These are phyloP conservation scores for Skeletonema marinoi DNA, from an alignment of 108 stramenopile species.

Conservation along the genomic window DNA sequence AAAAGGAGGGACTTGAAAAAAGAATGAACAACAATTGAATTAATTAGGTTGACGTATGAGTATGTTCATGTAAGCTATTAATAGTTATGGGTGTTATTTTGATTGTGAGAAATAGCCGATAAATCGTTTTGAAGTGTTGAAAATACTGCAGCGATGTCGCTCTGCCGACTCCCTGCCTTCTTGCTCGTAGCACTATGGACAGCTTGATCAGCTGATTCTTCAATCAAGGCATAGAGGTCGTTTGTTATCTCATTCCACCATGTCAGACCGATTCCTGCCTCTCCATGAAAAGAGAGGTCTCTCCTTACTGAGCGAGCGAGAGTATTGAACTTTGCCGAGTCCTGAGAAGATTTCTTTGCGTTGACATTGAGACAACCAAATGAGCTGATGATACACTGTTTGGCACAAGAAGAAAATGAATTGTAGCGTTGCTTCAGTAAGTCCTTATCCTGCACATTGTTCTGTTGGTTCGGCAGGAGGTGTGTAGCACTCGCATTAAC, in stretches of 20 bases:
- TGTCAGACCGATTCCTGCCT: conserved; percentile 13
- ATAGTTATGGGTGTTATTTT: background rate
- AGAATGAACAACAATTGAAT: conserved; percentile 27
- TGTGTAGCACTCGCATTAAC: conserved; percentile 26
- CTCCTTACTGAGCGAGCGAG: conserved; percentile 29
- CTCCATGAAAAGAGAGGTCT: conserved; percentile 19
- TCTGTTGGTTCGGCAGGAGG: background rate
- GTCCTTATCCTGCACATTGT: background rate
- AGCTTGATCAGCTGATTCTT: background rate
- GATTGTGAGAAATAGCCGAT: background rate
- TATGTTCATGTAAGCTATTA: background rate
- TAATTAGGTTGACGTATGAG: background rate
- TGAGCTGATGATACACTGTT: conserved; percentile 29
- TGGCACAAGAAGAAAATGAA: conserved; percentile 28
- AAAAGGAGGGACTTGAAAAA: conserved; percentile 59
- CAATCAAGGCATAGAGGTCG: conserved; percentile 10
- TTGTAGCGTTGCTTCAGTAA: conserved; percentile 20
- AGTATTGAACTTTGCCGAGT: conserved; percentile 10
- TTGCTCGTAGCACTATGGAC: background rate
- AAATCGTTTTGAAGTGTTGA: conserved; percentile 35
- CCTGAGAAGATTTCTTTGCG: background rate
- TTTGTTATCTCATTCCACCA: conserved; percentile 44
- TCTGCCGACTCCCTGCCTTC: background rate
- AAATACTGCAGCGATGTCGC: conserved; percentile 9
- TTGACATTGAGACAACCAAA: background rate